phyloP scores from a whole-genome alignment of 2,329 filamentous ascomycete genomes.

The Phialophora macrospora region DNA sequence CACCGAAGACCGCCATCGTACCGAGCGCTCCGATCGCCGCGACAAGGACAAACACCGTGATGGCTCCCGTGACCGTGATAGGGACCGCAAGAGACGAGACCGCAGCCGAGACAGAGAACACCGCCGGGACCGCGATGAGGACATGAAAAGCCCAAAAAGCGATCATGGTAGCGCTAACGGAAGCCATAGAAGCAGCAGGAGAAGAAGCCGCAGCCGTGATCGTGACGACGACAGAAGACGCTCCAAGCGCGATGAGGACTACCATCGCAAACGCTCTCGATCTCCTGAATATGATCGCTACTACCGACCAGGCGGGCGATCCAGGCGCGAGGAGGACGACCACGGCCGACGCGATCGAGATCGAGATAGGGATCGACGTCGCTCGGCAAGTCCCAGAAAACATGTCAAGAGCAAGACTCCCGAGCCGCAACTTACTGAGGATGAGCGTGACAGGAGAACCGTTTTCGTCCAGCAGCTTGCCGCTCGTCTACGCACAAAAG shows the following conservation, averaged over 20 bases:
- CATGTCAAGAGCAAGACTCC: slow-evolving; percentile 52
- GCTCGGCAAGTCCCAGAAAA: slow-evolving; percentile 51
- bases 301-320: slow-evolving; percentile 56
- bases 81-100: slow-evolving; percentile 64
- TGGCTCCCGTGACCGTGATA: slow-evolving; percentile 62
- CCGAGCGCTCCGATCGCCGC: slow-evolving; percentile 60
- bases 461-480: slow-evolving; percentile 99
- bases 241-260: slow-evolving; percentile 68
- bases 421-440: slow-evolving; percentile 81
- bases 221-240: slow-evolving; percentile 75
- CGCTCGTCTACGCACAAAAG: slow-evolving; percentile 86
- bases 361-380: slow-evolving; percentile 52
- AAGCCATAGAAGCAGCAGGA: slow-evolving; percentile 74
- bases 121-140: slow-evolving; percentile 59
- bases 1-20: slow-evolving; percentile 58
- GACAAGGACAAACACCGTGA: slow-evolving; percentile 63
- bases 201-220: slow-evolving; percentile 77
- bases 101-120: slow-evolving; percentile 62
- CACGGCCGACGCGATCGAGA: slow-evolving; percentile 54
- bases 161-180: slow-evolving; percentile 72
- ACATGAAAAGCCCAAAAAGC: slow-evolving; percentile 70
- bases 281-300: slow-evolving; percentile 68
- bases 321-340: slow-evolving; percentile 56
- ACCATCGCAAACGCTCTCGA: slow-evolving; percentile 72
- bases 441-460: slow-evolving; percentile 94